phyloP scores from a whole-genome alignment of 2,329 filamentous ascomycete species.

The Fusarium mexicanum region DNA sequence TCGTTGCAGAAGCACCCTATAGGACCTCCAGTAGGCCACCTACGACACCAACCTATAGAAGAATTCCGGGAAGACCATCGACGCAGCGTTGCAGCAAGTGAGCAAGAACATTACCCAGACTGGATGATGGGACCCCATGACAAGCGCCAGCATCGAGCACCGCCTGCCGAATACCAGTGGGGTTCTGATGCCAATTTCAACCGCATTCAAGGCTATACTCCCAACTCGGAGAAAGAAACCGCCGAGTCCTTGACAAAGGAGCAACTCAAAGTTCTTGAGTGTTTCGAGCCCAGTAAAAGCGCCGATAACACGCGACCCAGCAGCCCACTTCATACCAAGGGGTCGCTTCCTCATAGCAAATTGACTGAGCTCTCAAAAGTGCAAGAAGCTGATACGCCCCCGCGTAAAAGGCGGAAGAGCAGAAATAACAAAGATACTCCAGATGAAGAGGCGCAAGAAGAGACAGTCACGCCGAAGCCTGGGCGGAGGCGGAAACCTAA shows the following conservation, averaged over 20 bases:
- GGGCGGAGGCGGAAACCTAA: slow-evolving; percentile 61
- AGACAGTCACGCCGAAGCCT: slow-evolving; percentile 45
- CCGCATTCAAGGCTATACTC: slow-evolving; percentile 65
- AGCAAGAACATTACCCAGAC: slow-evolving; percentile 53
- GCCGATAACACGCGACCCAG: slow-evolving; percentile 67
- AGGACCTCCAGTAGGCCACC: slow-evolving; percentile 52
- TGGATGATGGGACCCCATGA: slow-evolving; percentile 53
- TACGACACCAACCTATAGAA: slow-evolving; percentile 55
- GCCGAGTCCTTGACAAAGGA: slow-evolving; percentile 65
- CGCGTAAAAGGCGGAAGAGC: slow-evolving; percentile 65
- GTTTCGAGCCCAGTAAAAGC: slow-evolving; percentile 67
- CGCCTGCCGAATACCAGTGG: slow-evolving; percentile 66
- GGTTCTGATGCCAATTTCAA: slow-evolving; percentile 75
- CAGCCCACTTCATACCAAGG: slow-evolving; percentile 57
- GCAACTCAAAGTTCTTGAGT: slow-evolving; percentile 65
- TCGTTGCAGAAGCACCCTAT: slow-evolving; percentile 40
- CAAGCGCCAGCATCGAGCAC: slow-evolving; percentile 46
- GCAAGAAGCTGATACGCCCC: slow-evolving; percentile 54
- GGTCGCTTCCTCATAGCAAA: slow-evolving; percentile 19
- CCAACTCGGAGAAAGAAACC: slow-evolving; percentile 65
- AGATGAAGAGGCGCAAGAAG: slow-evolving; percentile 55
- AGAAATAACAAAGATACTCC: slow-evolving; percentile 56
- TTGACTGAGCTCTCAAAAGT: slow-evolving; percentile 42
- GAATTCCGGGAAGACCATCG: slow-evolving; percentile 54
- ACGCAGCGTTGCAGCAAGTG: slow-evolving; percentile 44